Evolutionary conservation across 129 eudicot genomes (phyloP).

Genomic region (Centella asiatica): DNA sequence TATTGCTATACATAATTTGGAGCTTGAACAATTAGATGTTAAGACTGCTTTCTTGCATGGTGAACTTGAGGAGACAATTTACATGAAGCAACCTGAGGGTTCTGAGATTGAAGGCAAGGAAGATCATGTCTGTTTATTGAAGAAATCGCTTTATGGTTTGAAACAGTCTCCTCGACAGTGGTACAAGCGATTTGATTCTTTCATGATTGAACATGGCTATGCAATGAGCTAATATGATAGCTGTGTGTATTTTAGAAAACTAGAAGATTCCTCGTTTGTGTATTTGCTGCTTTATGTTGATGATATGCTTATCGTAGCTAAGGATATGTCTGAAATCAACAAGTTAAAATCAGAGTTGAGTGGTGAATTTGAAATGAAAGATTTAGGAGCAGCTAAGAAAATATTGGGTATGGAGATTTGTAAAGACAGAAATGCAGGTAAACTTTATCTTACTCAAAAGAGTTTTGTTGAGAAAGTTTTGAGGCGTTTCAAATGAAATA

Average conservation of each 20-base stretch:
- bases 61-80: neutral
- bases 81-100: too few relatives aligned
- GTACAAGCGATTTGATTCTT: too few relatives aligned
- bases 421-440: neutral
- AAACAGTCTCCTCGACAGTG: too few relatives aligned
- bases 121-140: too few relatives aligned
- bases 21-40: neutral
- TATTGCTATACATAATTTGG: neutral
- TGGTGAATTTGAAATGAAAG: neutral
- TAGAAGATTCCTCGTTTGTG: neutral
- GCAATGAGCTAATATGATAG: too few relatives aligned
- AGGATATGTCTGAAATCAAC: neutral
- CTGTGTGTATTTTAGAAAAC: too few relatives aligned
- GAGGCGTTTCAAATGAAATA: neutral
- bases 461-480: neutral
- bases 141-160: too few relatives aligned
- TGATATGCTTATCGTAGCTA: conserved; percentile 2
- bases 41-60: neutral
- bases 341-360: neutral
- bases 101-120: too few relatives aligned
- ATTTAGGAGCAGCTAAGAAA: neutral
- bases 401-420: neutral
- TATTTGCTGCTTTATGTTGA: neutral
- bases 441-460: neutral
- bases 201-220: too few relatives aligned